Evolutionary conservation across 1,284 basidiomycete species (phyloP), one percentile per base, ranked within the genome.

Genomic region (Omphalotus olearius): DNA sequence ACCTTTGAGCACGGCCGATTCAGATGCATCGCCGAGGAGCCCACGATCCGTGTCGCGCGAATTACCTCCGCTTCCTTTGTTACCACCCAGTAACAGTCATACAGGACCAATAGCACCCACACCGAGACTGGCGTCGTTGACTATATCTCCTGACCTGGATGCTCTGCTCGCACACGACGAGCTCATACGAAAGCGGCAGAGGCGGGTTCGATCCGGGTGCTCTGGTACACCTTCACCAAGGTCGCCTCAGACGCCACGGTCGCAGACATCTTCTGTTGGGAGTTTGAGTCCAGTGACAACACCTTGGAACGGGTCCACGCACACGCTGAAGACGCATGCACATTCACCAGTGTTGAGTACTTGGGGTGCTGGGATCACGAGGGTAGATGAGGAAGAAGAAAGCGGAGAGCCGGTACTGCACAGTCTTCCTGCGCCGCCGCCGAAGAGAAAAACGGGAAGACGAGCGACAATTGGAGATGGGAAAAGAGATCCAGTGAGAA

Each of bases 151-250:
- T 1, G 75, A 85, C 62, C 74, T 84, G 43, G 75, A 82, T 56
- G 83, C 83, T 7, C 62, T 85, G 7, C 69, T 85, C 52, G 75
- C 82, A 59, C 76, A 80, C 57, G 82, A 83, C 52, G 79, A 82
- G 51, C 70, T 70, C 50, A 64, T 62, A n/a, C 63, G 64, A 2
- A 55, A 59, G 7, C 54, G 47, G 26, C 51, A 48, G 43, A 49
- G 16, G 1, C 51, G 42, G 50, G 6, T 25, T 33, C 30, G 30
- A 33, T 9, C 30, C 30, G 13, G 30, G 13, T 26, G 2, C n/a
- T 11, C 45, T 17, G 7, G 33, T 14, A 18, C 26, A 14, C n/a
- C 18, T 4, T 6, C 43, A 11, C 6, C 18, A 10, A 55, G 41
- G 52, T n/a, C 39, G 47, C 40, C 30, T 38, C 25, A 47, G 49